Conservation (phyloP, 75 land plant species). For the Gnetum montanum region DNA sequence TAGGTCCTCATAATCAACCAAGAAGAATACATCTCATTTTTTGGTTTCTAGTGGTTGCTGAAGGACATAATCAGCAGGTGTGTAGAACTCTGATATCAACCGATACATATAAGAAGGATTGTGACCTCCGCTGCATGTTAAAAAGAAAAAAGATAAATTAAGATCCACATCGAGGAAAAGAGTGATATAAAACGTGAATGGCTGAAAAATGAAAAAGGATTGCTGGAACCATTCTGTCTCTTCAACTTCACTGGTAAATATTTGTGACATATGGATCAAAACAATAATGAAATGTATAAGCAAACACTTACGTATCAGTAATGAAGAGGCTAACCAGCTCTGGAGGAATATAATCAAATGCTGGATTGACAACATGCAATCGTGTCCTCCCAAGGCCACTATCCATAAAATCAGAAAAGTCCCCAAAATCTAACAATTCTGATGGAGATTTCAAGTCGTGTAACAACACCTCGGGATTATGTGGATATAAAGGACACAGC, state of each 20-base stretch:
- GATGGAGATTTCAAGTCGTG: conserved; percentile 89
- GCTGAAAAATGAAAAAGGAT: too few species aligned
- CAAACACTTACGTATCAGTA: conserved; percentile 82
- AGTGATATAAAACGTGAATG: too few species aligned
- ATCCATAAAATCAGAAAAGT: conserved; percentile 85
- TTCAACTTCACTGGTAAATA: too few species aligned
- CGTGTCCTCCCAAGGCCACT: conserved; percentile 46
- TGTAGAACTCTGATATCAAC: conserved; percentile 95
- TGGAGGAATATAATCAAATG: conserved; percentile 94
- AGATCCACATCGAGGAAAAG: too few species aligned
- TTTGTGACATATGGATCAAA: too few species aligned
- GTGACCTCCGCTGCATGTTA: conserved; percentile 96
- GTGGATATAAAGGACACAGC: conserved; percentile 94
- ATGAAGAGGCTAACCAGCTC: conserved; percentile 93
- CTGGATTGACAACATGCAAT: conserved; percentile 84
- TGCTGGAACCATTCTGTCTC: too few species aligned
- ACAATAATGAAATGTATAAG: too few species aligned
- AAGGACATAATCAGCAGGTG: conserved; percentile 80
- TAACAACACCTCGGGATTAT: conserved; percentile 79
- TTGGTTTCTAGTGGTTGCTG: conserved; percentile 20
- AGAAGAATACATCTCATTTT: too few species aligned
- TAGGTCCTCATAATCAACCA: too few species aligned
- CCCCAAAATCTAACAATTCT: conserved; percentile 80
- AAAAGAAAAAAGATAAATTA: too few species aligned
- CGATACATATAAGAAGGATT: conserved; percentile 94